Evolutionary conservation across 177 flowering plant species (phyloP).

Genomic region (Vitis hybrid): DNA sequence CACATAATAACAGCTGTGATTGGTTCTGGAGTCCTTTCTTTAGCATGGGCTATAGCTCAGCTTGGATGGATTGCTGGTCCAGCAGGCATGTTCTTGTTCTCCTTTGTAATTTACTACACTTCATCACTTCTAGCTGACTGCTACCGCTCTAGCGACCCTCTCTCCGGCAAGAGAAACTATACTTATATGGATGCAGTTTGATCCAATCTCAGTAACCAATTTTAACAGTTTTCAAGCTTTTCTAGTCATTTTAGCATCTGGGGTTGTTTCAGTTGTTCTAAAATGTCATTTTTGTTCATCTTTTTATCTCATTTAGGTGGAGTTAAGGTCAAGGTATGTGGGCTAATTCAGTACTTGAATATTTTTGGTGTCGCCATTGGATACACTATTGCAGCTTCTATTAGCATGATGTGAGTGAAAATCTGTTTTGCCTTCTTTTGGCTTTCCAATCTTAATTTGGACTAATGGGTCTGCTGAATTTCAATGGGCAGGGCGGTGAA

Average conservation of each 20-base stretch:
- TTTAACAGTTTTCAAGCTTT: background rate
- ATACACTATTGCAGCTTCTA: slow-evolving; percentile 38
- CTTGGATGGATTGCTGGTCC: slow-evolving; percentile 62
- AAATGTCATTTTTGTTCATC: background rate
- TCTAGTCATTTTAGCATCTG: background rate
- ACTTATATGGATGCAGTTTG: slow-evolving; percentile 50
- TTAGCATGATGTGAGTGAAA: slow-evolving; percentile 39
- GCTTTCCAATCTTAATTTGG: background rate
- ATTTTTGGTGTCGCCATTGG: slow-evolving; percentile 37
- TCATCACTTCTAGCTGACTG: slow-evolving; percentile 45
- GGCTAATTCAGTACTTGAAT: slow-evolving; percentile 33
- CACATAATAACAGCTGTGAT: slow-evolving; percentile 60
- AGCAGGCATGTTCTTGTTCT: slow-evolving; percentile 38
- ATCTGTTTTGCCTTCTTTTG: no score
- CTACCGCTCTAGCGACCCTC: slow-evolving; percentile 42
- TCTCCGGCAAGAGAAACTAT: slow-evolving; percentile 44
- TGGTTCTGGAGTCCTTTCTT: slow-evolving; percentile 53
- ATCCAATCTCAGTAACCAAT: slow-evolving; percentile 36
- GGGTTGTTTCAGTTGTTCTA: background rate
- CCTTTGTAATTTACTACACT: slow-evolving; percentile 45
- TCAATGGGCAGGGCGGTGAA: slow-evolving; percentile 24
- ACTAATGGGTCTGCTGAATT: background rate
- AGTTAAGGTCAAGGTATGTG: slow-evolving; percentile 34
- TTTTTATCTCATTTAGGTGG: slow-evolving; percentile 32
- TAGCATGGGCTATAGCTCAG: slow-evolving; percentile 58